Base-by-base conservation (phyloP, 2,329 filamentous ascomycete genomes). In the Trichoderma sp. region DNA sequence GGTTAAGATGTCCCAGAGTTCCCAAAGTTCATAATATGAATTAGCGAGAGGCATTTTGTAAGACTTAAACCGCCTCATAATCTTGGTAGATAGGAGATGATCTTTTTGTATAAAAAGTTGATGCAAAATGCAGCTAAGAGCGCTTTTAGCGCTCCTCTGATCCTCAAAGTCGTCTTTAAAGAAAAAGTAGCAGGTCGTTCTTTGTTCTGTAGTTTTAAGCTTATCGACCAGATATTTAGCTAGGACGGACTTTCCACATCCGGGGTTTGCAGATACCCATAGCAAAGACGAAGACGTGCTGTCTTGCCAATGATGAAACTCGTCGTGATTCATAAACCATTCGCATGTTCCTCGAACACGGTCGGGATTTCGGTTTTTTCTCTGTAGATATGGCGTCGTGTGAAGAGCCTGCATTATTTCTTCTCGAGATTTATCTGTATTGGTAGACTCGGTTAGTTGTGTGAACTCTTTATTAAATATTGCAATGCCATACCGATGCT, bases 141-240 rank as follows among this genome's bases (percentile, higher is more conserved):
- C 82, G 39, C 36, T 73, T 15, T 68, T 72, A 2, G 74, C 36
- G 15, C 68, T 78, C 17, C 71, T 80, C 55, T 84, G 81, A 20
- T 82, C 78, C 3, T 79, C 75, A 34, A 78, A 79, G 34, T 83
- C 82, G 17, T 84, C 82, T 36, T 84, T 84, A 77, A 84, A 85
- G 74, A 85, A 85, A 75, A 84, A 85, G 65, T 84, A 84, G 62
- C 80, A 83, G 3, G 74, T 76, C 0, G 75, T 79, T 39, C 74
- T 76, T 2, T 68, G 61, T 0, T 11, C 3, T 70, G 39, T 74
- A 0, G 32, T 57, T 80, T 53, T 72, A 0, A 73, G 36, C 26
- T 79, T 74, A 39, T 81, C 77, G 12, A 82, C 73, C 3, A 82
- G 65, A 36, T 30, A 53, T n/a, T 61, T 62, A 3, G 68, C 28